These are phyloP conservation scores for Candida railenensis DNA, from an alignment of 805 yeast species.

Conservation along the genomic window DNA sequence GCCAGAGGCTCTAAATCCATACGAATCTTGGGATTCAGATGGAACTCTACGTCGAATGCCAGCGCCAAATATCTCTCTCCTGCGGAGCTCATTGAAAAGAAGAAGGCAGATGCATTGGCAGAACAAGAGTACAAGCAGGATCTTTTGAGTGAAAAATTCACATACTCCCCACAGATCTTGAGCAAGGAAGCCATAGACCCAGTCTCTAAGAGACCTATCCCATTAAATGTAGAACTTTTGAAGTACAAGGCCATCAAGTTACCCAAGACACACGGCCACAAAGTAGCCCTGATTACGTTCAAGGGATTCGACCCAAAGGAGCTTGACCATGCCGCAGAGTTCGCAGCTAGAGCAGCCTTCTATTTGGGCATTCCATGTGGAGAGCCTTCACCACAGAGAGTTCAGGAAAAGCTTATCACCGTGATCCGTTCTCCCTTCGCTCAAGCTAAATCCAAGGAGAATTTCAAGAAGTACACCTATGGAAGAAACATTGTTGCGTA, in stretches of 20 bases:
- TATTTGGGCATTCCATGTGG: slow-evolving; percentile 85
- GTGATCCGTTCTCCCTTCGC: slow-evolving; percentile 92
- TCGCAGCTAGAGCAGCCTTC: slow-evolving; percentile 85
- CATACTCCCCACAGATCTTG: slow-evolving; percentile 32
- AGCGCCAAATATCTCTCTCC: slow-evolving; percentile 25
- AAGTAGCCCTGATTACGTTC: slow-evolving; percentile 74
- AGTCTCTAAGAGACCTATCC: slow-evolving; percentile 54
- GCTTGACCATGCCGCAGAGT: slow-evolving; percentile 76
- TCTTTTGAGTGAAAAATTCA: slow-evolving; percentile 24
- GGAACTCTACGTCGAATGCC: background rate
- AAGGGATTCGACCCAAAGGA: slow-evolving; percentile 70
- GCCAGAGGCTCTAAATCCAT: background rate
- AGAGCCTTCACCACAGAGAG: slow-evolving; percentile 67
- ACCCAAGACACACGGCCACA: slow-evolving; percentile 65
- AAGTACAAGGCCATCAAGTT: slow-evolving; percentile 78
- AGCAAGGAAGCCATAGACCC: slow-evolving; percentile 19
- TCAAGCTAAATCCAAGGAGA: slow-evolving; percentile 91
- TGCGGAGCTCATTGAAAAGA: slow-evolving; percentile 28
- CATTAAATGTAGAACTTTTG: slow-evolving; percentile 81
- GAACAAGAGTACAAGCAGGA: slow-evolving; percentile 24
- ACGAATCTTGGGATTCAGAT: background rate
- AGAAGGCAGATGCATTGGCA: slow-evolving; percentile 21
- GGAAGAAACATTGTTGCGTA: slow-evolving; percentile 70
- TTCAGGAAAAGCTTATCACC: slow-evolving; percentile 85
- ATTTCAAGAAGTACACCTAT: slow-evolving; percentile 85